Evolutionary conservation across 108 stramenopile genomes (phyloP).

Genomic region (Cyclotella cryptica): DNA sequence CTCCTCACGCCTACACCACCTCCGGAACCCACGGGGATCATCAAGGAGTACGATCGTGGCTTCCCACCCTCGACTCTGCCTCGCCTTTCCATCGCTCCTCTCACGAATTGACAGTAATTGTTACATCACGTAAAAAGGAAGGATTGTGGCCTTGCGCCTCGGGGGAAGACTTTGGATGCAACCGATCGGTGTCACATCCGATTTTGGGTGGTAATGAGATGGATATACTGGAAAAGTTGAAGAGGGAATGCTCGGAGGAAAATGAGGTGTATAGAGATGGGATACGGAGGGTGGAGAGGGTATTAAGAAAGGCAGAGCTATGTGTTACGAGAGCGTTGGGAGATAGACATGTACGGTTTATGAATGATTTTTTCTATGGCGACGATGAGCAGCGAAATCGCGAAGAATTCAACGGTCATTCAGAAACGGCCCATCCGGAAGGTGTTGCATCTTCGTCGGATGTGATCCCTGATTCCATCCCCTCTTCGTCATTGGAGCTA

Average conservation of each 20-base stretch:
- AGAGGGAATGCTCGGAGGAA: background rate
- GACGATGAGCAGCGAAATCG: background rate
- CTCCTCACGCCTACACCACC: slow-evolving; percentile 84
- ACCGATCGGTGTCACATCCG: slow-evolving; percentile 65
- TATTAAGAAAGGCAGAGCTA: slow-evolving; percentile 51
- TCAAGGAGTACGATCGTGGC: slow-evolving; percentile 84
- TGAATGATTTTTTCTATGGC: slow-evolving; percentile 54
- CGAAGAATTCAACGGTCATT: background rate
- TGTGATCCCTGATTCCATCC: slow-evolving; percentile 10
- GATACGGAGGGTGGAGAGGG: slow-evolving; percentile 37
- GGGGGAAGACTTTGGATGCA: slow-evolving; percentile 81
- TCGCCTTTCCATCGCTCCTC: slow-evolving; percentile 69
- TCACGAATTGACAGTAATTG: slow-evolving; percentile 67
- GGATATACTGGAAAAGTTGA: slow-evolving; percentile 17
- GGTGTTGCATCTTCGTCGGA: background rate
- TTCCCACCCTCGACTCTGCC: slow-evolving; percentile 86
- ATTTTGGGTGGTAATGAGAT: slow-evolving; percentile 22
- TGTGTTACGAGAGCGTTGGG: slow-evolving; percentile 37
- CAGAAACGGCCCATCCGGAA: background rate
- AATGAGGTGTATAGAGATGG: slow-evolving; percentile 28
- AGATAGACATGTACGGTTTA: slow-evolving; percentile 34
- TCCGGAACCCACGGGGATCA: slow-evolving; percentile 80
- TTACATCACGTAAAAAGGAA: slow-evolving; percentile 65
- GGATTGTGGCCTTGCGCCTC: slow-evolving; percentile 67
- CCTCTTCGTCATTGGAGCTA: slow-evolving; percentile 12